Base-by-base conservation (phyloP, 768 basidiomycete genomes). In the Lactifluus pinguis region DNA sequence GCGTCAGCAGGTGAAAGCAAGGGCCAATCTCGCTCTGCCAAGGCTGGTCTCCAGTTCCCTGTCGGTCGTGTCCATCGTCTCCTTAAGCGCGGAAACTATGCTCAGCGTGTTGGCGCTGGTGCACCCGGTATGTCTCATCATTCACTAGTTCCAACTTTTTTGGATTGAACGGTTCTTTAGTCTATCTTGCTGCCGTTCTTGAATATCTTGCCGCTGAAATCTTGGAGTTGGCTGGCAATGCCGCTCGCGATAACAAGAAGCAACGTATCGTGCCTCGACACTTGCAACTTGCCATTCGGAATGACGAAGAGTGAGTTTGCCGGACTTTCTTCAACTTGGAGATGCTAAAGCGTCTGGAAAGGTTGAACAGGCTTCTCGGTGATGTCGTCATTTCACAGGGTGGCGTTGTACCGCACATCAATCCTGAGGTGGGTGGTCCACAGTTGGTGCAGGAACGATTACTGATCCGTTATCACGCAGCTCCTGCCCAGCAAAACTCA, bases 241-340 rank as follows among this genome's bases (percentile, higher is more conserved):
- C 90, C 39, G 89, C 90, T 47, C 87, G 89, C 59, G 89, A 89
- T 75, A 92, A 92, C 80, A 92, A 91, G 81, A 91, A 94, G 78
- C 88, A 92, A 66, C 92, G 94, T 83, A 95, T 95, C 69, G 90
- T 95, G 30, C 94, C 93, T 49, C 87, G 94, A 74, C 94, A 97
- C 75, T 77, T 95, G 51, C 93, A 97, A 73, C 84, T 95, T 65
- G 93, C 93, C 64, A 93, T 97, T 75, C 84, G 94, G 54, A 92
- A 95, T 72, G 92, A 95, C 64, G 92, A 95, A 74, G 92, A 91
- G 86, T 86, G 67, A 61, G 82, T 75, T 9, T 14, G 7, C 32
- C 47, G 5, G 9, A 15, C 39, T 39, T 2, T 2, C 13, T 14
- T 53, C 3, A 1, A 54, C 15, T 10, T 21, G 6, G 13, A 1